Base-by-base conservation (phyloP, 148 eudicot genomes). In the Suaeda aralocaspica region DNA sequence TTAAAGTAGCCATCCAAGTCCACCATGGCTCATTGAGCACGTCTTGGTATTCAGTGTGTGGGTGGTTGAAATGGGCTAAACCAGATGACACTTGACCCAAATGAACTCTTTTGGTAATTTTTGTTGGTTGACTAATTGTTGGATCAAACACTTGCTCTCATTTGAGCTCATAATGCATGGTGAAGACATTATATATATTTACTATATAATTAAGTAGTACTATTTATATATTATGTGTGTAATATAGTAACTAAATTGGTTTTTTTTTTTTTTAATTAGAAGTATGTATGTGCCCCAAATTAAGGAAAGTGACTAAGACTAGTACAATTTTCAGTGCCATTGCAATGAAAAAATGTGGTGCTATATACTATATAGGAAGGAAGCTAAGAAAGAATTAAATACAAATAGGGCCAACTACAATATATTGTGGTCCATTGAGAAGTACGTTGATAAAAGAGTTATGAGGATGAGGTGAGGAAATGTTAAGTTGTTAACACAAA, bases 1-100 rank as follows among this genome's bases (percentile, higher is more conserved):
- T 24, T 66, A 57, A 75, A 55, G 60, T 72, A 79, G 10, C 85
- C 82, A 0, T 73, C 71, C 22, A 79, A 21, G 64, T 82, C 85
- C 5, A 82, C 57, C 12, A 82, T 24, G 82, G 85, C 74, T 82
- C 82, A 30, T 70, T 76, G 41, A 78, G 78, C n/a, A n/a, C n/a
- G n/a, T n/a, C n/a, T n/a, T n/a, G n/a, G 45, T 62, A 74, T 14
- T 58, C 59, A 64, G 45, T 6, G 44, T 5, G 33, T 61, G 33
- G 28, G 59, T 19, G 4, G 6, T 34, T 71, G 51, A 1, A 10
- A 57, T 48, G 70, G 31, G 28, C 70, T 30, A 45, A 61, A 18
- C 14, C 68, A 29, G 29, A 46, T 46, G 50, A 25, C 29, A 34
- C 62, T 65, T 55, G 6, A 60, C 49, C 84, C 84, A 81, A 22